phyloP scores from a whole-genome alignment of 176 grass and related monocot species.

The Oryza officinalis region DNA sequence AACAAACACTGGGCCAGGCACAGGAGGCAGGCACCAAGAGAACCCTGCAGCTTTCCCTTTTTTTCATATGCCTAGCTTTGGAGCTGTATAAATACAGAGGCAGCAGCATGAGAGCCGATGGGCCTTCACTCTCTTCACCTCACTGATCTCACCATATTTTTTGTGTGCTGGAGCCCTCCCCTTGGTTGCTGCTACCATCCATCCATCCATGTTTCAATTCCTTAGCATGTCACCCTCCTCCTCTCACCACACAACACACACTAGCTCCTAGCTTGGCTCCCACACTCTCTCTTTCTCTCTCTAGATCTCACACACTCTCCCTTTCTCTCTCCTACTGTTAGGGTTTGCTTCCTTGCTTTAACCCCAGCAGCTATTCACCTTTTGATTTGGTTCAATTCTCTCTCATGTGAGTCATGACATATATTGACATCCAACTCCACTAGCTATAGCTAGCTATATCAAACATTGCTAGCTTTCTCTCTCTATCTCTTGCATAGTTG shows the following conservation, averaged over 20 bases:
- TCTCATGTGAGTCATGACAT: slow-evolving; percentile 36
- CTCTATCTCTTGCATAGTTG: slow-evolving; percentile 27
- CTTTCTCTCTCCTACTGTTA: slow-evolving; percentile 49
- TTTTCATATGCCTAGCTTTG: slow-evolving; percentile 19
- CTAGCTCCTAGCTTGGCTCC: neutral
- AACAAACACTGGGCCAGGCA: slow-evolving; percentile 27
- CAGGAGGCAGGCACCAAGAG: slow-evolving; percentile 13
- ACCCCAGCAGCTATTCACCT: slow-evolving; percentile 24
- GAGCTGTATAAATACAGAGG: slow-evolving; percentile 62
- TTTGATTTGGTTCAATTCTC: neutral
- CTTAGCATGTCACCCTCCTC: slow-evolving; percentile 29
- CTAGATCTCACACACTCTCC: neutral
- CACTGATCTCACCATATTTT: neutral
- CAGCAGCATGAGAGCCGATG: slow-evolving; percentile 19
- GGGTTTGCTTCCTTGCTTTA: slow-evolving; percentile 39
- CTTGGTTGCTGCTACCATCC: slow-evolving; percentile 29
- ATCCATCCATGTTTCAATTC: slow-evolving; percentile 19
- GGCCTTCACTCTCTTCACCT: slow-evolving; percentile 20
- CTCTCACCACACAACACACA: slow-evolving; percentile 31
- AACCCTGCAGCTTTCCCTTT: slow-evolving; percentile 32
- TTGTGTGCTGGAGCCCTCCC: slow-evolving; percentile 37
- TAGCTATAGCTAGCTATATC: slow-evolving; percentile 27
- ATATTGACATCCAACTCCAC: slow-evolving; percentile 30
- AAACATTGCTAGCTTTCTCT: slow-evolving; percentile 19
- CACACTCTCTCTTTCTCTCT: neutral